Evolutionary conservation across 177 flowering plant genomes (phyloP).

Genomic region (Vitis hybrid): DNA sequence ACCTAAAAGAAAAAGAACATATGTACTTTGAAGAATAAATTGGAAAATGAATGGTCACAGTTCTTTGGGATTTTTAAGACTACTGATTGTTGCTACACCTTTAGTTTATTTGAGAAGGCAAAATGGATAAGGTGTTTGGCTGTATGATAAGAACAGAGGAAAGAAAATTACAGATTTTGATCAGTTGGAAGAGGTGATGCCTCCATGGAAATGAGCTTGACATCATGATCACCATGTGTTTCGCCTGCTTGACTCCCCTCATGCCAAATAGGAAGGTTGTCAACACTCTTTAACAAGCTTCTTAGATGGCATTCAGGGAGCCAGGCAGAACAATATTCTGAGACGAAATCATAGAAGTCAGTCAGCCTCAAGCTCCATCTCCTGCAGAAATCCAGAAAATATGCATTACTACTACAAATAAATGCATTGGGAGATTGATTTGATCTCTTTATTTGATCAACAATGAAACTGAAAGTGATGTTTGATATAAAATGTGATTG

Average conservation of each 20-base stretch:
- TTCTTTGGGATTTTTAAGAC: no score
- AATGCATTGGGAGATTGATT: neutral
- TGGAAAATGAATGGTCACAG: no score
- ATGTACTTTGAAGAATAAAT: no score
- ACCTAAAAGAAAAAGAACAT: no score
- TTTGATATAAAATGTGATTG: no score
- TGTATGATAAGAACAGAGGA: no score
- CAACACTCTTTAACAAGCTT: slow-evolving; percentile 23
- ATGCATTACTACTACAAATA: neutral
- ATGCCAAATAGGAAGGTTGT: slow-evolving; percentile 33
- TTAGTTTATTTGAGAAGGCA: no score
- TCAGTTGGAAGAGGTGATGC: no score
- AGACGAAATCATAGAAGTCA: neutral
- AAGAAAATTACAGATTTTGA: no score
- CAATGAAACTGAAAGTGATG: neutral
- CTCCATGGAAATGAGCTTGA: neutral
- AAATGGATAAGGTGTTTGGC: no score
- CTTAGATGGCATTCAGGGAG: slow-evolving; percentile 43
- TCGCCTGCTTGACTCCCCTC: slow-evolving; percentile 39
- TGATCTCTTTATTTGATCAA: neutral
- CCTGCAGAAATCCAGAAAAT: neutral
- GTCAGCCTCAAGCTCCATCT: neutral
- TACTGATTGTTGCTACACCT: no score
- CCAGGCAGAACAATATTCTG: slow-evolving; percentile 25
- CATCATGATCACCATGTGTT: neutral